These are phyloP conservation scores for Coemansia sp. DNA, from an alignment of 192 early-diverging fungal species.

Conservation along the genomic window DNA sequence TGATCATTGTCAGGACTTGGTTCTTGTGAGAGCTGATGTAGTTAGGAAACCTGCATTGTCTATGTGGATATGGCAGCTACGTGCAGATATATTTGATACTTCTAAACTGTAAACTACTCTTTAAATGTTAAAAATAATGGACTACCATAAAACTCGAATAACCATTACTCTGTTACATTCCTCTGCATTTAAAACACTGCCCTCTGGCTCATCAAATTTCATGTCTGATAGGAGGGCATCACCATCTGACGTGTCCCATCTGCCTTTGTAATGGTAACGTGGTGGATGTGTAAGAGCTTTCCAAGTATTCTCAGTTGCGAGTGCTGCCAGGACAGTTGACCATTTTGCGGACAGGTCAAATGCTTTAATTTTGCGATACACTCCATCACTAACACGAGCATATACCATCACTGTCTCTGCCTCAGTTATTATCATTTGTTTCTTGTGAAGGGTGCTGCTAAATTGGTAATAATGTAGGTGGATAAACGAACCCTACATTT, in stretches of 20 bases:
- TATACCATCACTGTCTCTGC: not conserved
- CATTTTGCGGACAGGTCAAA: not conserved
- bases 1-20: slow-evolving; percentile 13
- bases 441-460: no score
- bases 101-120: slow-evolving; percentile 7
- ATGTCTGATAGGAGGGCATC: not conserved
- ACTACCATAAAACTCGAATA: not conserved
- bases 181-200: not conserved
- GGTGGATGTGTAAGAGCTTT: no score
- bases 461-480: no score
- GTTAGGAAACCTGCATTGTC: slow-evolving; percentile 32
- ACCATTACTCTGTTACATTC: not conserved
- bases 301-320: no score
- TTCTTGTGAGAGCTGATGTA: slow-evolving; percentile 21
- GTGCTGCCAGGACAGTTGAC: no score
- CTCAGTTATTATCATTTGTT: no score
- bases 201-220: not conserved
- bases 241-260: not conserved
- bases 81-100: not conserved
- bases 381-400: not conserved
- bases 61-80: slow-evolving; percentile 34
- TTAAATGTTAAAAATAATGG: not conserved
- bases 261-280: no score
- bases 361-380: not conserved
- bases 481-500: no score